These are phyloP conservation scores for Diphasiastrum complanatum DNA, from an alignment of 83 land plant genomes.

Conservation along the genomic window DNA sequence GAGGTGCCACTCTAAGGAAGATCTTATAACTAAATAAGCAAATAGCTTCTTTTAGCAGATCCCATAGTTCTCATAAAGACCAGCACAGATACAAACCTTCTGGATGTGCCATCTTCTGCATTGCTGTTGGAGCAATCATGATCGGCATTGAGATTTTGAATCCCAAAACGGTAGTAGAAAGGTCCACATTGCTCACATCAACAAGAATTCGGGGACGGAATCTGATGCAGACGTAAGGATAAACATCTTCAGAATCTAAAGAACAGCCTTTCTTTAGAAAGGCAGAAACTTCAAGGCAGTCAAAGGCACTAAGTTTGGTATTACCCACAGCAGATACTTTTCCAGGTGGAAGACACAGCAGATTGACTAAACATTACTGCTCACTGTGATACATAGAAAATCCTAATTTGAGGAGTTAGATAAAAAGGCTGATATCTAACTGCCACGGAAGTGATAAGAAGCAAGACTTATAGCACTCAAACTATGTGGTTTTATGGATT, in stretches of 20 bases:
- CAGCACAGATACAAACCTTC: conserved; percentile 32
- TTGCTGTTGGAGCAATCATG: conserved; percentile 64
- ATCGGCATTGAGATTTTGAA: conserved; percentile 55
- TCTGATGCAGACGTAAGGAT: conserved; percentile 23
- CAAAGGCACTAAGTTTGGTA: no score
- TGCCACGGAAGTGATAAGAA: no score
- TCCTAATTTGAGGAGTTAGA: no score
- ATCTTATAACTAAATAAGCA: background rate
- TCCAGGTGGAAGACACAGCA: no score
- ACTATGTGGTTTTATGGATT: no score
- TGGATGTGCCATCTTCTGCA: conserved; percentile 61
- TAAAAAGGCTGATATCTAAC: no score
- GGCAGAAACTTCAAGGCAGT: no score
- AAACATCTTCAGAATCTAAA: background rate
- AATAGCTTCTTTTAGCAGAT: background rate
- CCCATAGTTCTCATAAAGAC: background rate
- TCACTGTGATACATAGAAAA: no score
- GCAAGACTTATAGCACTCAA: no score
- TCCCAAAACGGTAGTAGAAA: conserved; percentile 54
- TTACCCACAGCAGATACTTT: no score
- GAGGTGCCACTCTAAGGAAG: background rate
- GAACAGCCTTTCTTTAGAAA: background rate
- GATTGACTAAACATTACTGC: no score
- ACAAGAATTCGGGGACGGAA: conserved; percentile 55
- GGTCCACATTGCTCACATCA: conserved; percentile 52